Conservation (phyloP, 495 filamentous ascomycete genomes). For the Penicillium longicatenatum region DNA sequence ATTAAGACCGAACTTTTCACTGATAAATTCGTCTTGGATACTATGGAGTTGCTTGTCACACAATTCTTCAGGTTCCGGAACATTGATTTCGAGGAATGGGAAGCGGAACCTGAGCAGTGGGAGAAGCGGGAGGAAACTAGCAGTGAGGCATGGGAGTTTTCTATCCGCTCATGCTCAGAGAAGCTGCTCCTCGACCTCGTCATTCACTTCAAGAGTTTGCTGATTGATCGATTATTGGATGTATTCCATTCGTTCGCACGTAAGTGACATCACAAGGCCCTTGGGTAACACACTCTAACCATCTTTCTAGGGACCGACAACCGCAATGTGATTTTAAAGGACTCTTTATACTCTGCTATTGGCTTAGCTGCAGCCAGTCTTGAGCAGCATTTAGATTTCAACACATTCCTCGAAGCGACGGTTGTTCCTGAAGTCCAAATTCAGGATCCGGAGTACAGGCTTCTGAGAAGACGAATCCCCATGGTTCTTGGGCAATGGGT, state of each 20-base stretch:
- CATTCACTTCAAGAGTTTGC: conserved; percentile 77
- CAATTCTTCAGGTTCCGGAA: conserved; percentile 87
- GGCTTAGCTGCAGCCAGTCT: conserved; percentile 82
- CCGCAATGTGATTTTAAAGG: conserved; percentile 78
- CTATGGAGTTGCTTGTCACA: conserved; percentile 81
- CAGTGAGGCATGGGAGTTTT: conserved; percentile 81
- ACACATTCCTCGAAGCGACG: conserved; percentile 70
- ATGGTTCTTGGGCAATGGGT: conserved; percentile 92
- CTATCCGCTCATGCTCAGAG: conserved; percentile 86
- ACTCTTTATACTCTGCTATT: conserved; percentile 90
- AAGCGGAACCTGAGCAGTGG: conserved; percentile 92
- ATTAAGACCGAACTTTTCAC: conserved; percentile 75
- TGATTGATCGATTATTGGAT: conserved; percentile 71
- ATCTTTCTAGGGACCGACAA: conserved; percentile 49
- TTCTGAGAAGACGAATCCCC: conserved; percentile 85
- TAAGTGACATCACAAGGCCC: conserved; percentile 25
- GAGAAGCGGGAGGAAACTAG: conserved; percentile 78
- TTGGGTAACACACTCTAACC: background rate
- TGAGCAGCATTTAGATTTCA: conserved; percentile 73
- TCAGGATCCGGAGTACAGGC: conserved; percentile 71
- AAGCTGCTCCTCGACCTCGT: conserved; percentile 91
- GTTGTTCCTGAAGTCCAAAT: conserved; percentile 80
- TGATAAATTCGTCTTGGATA: conserved; percentile 69
- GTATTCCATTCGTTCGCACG: conserved; percentile 77
- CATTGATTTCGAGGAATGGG: conserved; percentile 84